Conservation (phyloP, 805 yeast species). For the Pichia insulana region DNA sequence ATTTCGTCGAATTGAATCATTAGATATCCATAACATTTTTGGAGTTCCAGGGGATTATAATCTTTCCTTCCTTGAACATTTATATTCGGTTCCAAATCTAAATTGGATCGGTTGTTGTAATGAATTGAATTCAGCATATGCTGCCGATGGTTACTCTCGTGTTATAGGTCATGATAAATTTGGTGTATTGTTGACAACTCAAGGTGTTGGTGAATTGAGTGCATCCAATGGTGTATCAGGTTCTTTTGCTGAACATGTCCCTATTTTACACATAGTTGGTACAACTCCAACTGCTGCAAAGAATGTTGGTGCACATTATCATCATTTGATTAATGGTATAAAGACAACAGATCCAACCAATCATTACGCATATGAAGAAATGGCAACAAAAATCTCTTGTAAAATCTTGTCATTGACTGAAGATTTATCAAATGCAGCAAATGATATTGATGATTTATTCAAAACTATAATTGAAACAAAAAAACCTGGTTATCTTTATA, state of each 20-base stretch:
- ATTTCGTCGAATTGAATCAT: constrained; percentile 46
- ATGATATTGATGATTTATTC: constrained; percentile 63
- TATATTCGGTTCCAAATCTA: constrained; percentile 41
- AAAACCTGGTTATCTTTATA: constrained; percentile 74
- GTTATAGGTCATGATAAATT: constrained; percentile 36
- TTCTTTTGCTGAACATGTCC: constrained; percentile 72
- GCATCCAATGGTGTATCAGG: constrained; percentile 81
- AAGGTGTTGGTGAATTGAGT: constrained; percentile 84
- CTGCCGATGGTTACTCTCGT: constrained; percentile 85
- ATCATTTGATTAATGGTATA: constrained; percentile 52
- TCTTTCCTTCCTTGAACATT: constrained; percentile 55
- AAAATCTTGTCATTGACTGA: constrained; percentile 41
- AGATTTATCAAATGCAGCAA: constrained; percentile 39
- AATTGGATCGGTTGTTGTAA: constrained; percentile 81
- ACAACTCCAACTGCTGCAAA: constrained; percentile 41
- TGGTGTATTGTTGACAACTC: constrained; percentile 64
- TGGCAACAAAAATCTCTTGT: constrained; percentile 51
- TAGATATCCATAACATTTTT: constrained; percentile 53
- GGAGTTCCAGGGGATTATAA: constrained; percentile 81
- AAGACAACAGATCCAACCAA: constrained; percentile 44
- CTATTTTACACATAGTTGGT: constrained; percentile 80
- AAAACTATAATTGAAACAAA: constrained; percentile 43
- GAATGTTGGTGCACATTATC: constrained; percentile 30
- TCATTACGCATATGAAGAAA: constrained; percentile 55
- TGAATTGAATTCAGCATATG: constrained; percentile 82